Evolutionary conservation across 495 filamentous ascomycete genomes (phyloP), one percentile per base, ranked within the genome.

Genomic region (Talaromyces wortmannii): DNA sequence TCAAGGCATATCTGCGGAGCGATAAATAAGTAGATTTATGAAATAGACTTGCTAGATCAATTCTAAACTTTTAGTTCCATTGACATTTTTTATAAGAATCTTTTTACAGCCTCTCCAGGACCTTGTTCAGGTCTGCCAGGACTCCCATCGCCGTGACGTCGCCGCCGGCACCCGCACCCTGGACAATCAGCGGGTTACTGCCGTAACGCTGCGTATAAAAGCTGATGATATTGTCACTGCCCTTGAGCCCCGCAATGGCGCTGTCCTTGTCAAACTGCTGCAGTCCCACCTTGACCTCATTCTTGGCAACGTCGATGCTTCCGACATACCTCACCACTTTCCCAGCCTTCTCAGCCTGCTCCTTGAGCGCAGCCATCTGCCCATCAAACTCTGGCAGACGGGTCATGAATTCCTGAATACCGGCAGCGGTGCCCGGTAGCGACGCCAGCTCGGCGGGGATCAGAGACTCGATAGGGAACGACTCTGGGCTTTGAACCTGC

Each of bases 71-170:
- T 8, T 53, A 2, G 8, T 45, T 15, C 31, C 53, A 6, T 30
- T 57, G 10, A 30, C 40, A 36, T 50, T 18, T 57, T 17, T 53
- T 40, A 17, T n/a, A n/a, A n/a, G n/a, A n/a, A n/a, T 43, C 11
- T 45, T 23, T 18, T 23, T 59, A 61, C 58, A 79, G 59, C 23
- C 77, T 65, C 61, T 80, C 65, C 29, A 97, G 62, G 16, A 95
- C 89, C 77, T 92, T 96, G 61, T 96, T 73, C 63, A 97, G 68
- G 76, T 97, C 95, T 33, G 82, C 83, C 7, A 89, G 87, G 23
- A 97, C 94, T 46, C 94, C 94, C 90, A 96, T 96, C 30, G 94
- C 94, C 33, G 94, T 97, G 36, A 97, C 91, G 30, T 96, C 92
- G 44, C 87, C 91, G 61, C 94, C 94, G 52, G 94, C 94, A 51